Conservation (phyloP, 306 rosid genomes). For the Lablab purpureus region DNA sequence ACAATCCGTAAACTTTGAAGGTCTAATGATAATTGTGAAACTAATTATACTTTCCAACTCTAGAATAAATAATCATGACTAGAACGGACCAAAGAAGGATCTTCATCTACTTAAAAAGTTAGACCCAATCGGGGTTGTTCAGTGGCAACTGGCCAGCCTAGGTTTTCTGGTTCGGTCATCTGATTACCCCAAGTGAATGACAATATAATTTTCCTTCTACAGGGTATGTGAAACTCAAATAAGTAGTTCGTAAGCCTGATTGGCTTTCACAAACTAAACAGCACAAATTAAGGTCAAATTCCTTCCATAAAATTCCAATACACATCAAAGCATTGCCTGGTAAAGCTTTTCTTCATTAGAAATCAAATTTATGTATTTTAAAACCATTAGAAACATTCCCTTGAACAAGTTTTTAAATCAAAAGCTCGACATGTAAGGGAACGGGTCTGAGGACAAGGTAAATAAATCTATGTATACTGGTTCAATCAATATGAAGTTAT, state of each 20-base stretch:
- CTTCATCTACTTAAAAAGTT: background rate
- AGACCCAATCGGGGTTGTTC: background rate
- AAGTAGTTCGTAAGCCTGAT: background rate
- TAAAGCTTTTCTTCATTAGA: constrained; percentile 25
- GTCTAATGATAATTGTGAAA: constrained; percentile 3
- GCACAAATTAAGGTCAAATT: constrained; percentile 1
- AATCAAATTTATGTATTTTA: background rate
- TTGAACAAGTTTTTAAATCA: constrained; percentile 13
- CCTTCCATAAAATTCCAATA: background rate
- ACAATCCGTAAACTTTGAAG: constrained; percentile 11
- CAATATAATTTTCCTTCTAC: constrained; percentile 13
- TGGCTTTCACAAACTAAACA: background rate
- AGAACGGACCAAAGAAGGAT: constrained; percentile 1
- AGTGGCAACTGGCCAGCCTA: constrained; percentile 16
- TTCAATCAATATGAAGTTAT: background rate
- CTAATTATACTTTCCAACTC: background rate
- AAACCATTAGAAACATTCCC: constrained; percentile 6
- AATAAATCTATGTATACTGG: background rate
- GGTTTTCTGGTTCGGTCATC: background rate
- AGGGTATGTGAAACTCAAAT: constrained; percentile 17
- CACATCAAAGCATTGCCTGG: constrained; percentile 2
- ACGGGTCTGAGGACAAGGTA: background rate
- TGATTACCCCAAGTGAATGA: constrained; percentile 20
- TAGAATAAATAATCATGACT: constrained; percentile 22
- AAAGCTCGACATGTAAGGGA: constrained; percentile 6